Conservation (phyloP, 2,329 filamentous ascomycete genomes). For the Aspergillus sp. region DNA sequence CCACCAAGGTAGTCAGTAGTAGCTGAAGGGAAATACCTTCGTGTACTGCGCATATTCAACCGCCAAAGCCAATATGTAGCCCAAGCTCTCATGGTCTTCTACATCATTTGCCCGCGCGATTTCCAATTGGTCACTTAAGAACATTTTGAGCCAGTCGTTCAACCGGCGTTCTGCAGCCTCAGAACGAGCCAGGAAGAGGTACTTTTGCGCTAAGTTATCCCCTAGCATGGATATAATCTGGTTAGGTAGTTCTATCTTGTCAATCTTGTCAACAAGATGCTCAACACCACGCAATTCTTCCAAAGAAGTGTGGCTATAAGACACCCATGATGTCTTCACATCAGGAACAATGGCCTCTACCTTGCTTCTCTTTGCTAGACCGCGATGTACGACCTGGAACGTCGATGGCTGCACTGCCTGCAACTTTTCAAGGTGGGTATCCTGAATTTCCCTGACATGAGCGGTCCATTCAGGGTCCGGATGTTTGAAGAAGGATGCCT, state of each 20-base stretch:
- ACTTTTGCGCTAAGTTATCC: constrained; percentile 77
- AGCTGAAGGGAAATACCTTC: constrained; percentile 33
- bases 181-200: constrained; percentile 65
- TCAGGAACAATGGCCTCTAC: constrained; percentile 60
- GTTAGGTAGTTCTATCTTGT: constrained; percentile 78
- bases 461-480: constrained; percentile 75
- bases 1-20: neutral
- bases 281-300: constrained; percentile 76
- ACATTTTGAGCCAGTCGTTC: constrained; percentile 43
- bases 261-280: constrained; percentile 70
- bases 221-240: constrained; percentile 76
- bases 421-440: constrained; percentile 50
- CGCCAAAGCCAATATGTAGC: constrained; percentile 37
- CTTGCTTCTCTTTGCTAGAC: constrained; percentile 53
- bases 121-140: constrained; percentile 42
- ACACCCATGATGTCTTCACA: constrained; percentile 73
- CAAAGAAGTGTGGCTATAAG: constrained; percentile 59
- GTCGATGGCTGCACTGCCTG: constrained; percentile 50
- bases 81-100: constrained; percentile 39
- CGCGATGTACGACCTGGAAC: constrained; percentile 66
- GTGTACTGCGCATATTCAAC: constrained; percentile 40
- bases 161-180: constrained; percentile 48
- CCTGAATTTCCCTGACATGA: constrained; percentile 68
- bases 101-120: constrained; percentile 49
- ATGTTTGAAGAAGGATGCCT: constrained; percentile 55